Percentiles rank a stretch among this genome's conserved stretches.
phyloP scores from a whole-genome alignment of 257 asterid genomes.

The Fraxinus pennsylvanica region DNA sequence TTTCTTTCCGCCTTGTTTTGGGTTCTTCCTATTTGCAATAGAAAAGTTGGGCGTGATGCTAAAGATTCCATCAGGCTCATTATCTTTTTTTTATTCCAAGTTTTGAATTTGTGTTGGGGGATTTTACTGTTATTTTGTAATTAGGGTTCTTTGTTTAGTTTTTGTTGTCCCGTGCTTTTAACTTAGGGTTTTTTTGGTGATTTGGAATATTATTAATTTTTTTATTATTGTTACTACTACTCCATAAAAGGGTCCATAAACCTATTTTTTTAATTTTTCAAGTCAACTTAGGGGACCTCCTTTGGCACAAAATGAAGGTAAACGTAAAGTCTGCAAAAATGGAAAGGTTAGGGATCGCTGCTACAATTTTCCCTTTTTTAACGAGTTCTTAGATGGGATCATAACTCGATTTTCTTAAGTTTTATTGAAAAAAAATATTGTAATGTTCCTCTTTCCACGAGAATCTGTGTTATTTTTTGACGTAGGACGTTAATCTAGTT shows the following conservation, averaged over 20 bases:
- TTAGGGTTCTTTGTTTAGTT: constrained; percentile 15
- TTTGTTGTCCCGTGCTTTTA: neutral
- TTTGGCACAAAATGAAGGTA: no score
- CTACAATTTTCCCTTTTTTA: no score
- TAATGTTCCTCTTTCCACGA: no score
- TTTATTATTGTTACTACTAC: neutral
- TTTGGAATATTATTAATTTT: neutral
- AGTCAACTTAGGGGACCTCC: no score
- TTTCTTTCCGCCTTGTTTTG: constrained; percentile 54
- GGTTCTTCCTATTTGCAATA: constrained; percentile 48
- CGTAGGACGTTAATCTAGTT: no score
- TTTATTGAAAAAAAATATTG: neutral
- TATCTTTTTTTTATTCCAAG: neutral
- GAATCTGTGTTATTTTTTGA: no score
- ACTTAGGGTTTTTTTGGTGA: neutral
- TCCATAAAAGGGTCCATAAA: no score
- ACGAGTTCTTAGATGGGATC: neutral
- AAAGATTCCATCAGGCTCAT: constrained; percentile 45
- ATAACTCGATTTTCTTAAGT: neutral
- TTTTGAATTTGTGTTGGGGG: neutral
- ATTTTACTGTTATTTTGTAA: constrained; percentile 7
- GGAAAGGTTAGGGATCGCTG: no score
- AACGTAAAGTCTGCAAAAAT: no score
- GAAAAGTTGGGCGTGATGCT: constrained; percentile 58
- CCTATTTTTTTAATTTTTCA: no score